Base-by-base conservation (phyloP, 768 basidiomycete genomes). In the Rubroboletus pulcherrimus region DNA sequence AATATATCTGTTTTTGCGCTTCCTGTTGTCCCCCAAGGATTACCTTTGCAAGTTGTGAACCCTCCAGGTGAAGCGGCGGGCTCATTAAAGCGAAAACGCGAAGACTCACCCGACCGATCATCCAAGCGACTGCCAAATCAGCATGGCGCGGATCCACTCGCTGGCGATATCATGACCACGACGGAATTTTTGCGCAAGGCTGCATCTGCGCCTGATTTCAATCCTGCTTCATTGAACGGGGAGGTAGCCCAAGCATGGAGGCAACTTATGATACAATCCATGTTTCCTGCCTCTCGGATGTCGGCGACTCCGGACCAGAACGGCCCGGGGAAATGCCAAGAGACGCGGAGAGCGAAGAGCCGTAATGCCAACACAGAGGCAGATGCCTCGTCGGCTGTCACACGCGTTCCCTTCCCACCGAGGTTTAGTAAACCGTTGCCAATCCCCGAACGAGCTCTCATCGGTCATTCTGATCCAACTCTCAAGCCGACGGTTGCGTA, bases 1-100 rank as follows among this genome's bases (percentile, higher is more conserved):
- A 84, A 84, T 60, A 70, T 93, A 49, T 75, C 80, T 8, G 78
- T 91, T 7, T 89, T 86, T 61, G 78, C 80, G 1, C 74, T 90
- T 38, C 79, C 87, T 5, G 61, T 83, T 38, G 60, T 82, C 45
- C 57, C 71, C 7, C 35, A 40, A 3, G 60, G 70, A 30, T 14
- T 38, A 7, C 21, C 47, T 6, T 30, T 7, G 5, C 49, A 4
- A 42, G 17, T n/a, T 40, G n/a, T 3, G 5, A 26, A 19, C 17
- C 26, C 30, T 46, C 37, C 9, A 8, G n/a, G 15, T 34, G 59
- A 59, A 19, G 31, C 6, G 33, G 38, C 4, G 21, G 42, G 39
- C 29, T 35, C 31, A 33, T 52, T 34, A 21, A 82, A 81, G 58
- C 74, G 81, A 41, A 82, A 79, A 66, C 76, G 80, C 31, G 69